Evolutionary conservation across 2,329 filamentous ascomycete species (phyloP), one percentile per base, ranked within the genome.

Genomic region (Chaetomiaceae sp.): DNA sequence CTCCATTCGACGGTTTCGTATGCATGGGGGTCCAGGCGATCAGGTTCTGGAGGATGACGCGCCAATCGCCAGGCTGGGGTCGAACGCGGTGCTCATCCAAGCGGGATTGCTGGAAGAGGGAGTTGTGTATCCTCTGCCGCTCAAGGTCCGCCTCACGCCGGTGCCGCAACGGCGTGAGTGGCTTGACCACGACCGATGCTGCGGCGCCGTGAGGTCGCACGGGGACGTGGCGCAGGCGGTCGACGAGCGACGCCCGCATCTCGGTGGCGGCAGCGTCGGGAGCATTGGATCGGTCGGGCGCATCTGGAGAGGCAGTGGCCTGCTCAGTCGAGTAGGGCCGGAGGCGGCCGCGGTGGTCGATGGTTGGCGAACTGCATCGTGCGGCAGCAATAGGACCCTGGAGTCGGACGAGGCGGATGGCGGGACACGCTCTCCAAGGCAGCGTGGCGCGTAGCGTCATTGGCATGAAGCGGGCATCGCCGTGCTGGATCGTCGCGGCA

Each of bases 361-460:
- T 10, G 30, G 6, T 5, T 19, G 17, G 32, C 7, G 11, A 22
- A 14, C 4, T 24, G 8, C 14, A 3, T 9, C 10, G 4, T 14
- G 27, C 27, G 27, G 20, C 3, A n/a, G n/a, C n/a, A n/a, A n/a
- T n/a, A n/a, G 26, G 12, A 29, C 3, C 29, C 27, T 33, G n/a
- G 17, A 19, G 17, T 24, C 9, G 32, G 27, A 34, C 29, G 42
- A 34, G 38, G 30, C 39, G 11, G 12, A 36, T 37, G 22, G 20
- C 27, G 7, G 33, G 38, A 36, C 45, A 42, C 18, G 62, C 64
- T 64, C 68, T 67, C 68, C 67, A 69, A 62, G 63, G 50, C 59
- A 64, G 62, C 55, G 63, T 65, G 66, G 69, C 65, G 64, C 68
- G 68, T 61, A 68, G 62, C 62, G 64, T 69, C 70, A 73, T 73